Base-by-base conservation (phyloP, 257 asterid species). In the Sherardia arvensis region DNA sequence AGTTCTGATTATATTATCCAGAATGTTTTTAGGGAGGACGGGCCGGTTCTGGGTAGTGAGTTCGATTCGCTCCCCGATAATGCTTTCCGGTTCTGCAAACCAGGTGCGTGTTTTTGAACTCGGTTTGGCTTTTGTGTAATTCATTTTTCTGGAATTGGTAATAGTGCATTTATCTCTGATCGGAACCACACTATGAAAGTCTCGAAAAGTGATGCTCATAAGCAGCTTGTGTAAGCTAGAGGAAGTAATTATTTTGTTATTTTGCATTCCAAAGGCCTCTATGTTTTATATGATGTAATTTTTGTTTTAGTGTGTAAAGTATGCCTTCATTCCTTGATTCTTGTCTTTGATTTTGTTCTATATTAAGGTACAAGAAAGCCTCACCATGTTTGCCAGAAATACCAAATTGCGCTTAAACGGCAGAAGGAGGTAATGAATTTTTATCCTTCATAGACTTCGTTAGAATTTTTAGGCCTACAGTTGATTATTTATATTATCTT, bases 11-110 rank as follows among this genome's bases (percentile, higher is more conserved):
- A 81, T 69, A 88, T 91, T 80, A 60, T 83, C 34, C 57, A 80
- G 64, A 88, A 81, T 66, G 76, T 83, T 69, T 91, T 88, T 77
- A 72, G 98, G 62, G 85, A 85, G 79, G 97, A 90, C 60, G 99
- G 99, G 14, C 99, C 99, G 23, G 62, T 77, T 43, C 95, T 90
- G 4, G 99, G 99, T 17, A 78, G 43, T 64, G 82, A 83, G 32
- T 93, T 90, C 66, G 92, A 90, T 73, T 27, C 84, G 69, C 84
- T 83, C 34, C 99, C 96, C 1, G 59, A 81, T 2, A 76, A 74
- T 65, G 91, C 90, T 28, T 82, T 85, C 77, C 64, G 45, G 27
- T 75, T 71, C 71, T 33, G 59, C 15, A 62, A 53, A 4, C 61
- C 38, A 38, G 74, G 71, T 74, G 22, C 34, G 56, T 12, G 10